Conservation (phyloP, 1,284 basidiomycete species). For the Retiboletus flavoniger region DNA sequence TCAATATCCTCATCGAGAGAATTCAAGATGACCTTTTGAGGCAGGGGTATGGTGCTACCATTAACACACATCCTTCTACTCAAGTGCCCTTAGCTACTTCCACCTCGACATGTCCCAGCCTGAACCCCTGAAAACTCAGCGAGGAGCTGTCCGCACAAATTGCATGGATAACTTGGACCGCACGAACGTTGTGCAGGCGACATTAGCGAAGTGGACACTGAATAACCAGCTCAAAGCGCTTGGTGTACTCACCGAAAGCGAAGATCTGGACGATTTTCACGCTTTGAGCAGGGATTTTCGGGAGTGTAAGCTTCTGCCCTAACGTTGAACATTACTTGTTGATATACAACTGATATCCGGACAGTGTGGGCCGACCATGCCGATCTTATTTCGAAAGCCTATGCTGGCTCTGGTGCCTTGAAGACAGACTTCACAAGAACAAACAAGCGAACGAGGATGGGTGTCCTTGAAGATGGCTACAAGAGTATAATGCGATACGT, state of each 20-base stretch:
- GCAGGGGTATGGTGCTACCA: slow-evolving; percentile 57
- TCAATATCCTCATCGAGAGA: slow-evolving; percentile 79
- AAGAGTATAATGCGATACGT: slow-evolving; percentile 89
- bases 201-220: slow-evolving; percentile 82
- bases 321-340: slow-evolving; percentile 1
- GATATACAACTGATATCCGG: slow-evolving; percentile 4
- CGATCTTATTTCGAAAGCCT: slow-evolving; percentile 87
- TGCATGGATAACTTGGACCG: slow-evolving; percentile 97
- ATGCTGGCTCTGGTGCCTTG: slow-evolving; percentile 93
- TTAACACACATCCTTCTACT: neutral
- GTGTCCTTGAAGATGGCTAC: slow-evolving; percentile 81
- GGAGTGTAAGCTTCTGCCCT: slow-evolving; percentile 61
- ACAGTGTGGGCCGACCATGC: slow-evolving; percentile 98
- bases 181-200: slow-evolving; percentile 94
- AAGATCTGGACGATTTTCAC: slow-evolving; percentile 75
- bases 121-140: slow-evolving; percentile 56
- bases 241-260: slow-evolving; percentile 69
- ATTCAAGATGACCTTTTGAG: slow-evolving; percentile 72
- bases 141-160: slow-evolving; percentile 76
- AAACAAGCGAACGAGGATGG: slow-evolving; percentile 82
- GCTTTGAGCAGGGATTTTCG: slow-evolving; percentile 83
- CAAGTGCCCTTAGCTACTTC: slow-evolving; percentile 61
- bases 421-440: slow-evolving; percentile 98
- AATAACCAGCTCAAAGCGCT: slow-evolving; percentile 75
- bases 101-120: slow-evolving; percentile 51